Conservation (phyloP, 441 rosid genomes). For the Euphorbia schlechtendalii region DNA sequence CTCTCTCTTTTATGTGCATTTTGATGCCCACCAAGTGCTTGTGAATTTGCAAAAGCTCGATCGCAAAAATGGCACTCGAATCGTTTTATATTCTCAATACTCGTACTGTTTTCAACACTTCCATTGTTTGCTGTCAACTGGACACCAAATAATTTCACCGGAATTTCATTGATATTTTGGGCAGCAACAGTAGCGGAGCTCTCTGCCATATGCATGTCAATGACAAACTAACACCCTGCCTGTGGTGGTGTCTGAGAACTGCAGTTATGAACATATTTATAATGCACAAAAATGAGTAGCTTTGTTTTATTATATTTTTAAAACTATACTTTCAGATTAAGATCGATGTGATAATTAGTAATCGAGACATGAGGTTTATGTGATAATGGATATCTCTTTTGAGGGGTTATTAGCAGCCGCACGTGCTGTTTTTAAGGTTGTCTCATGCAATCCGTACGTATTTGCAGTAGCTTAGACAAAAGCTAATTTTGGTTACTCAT, state of each 20-base stretch:
- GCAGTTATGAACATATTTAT: background rate
- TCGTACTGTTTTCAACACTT: background rate
- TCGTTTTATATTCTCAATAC: conserved; percentile 22
- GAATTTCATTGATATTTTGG: conserved; percentile 20
- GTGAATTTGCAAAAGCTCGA: conserved; percentile 47
- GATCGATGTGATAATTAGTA: no score
- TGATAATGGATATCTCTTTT: no score
- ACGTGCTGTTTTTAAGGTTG: no score
- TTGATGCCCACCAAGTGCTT: conserved; percentile 64
- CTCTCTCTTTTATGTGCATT: conserved; percentile 62
- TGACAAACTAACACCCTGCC: background rate
- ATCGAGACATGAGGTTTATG: no score
- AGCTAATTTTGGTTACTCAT: no score
- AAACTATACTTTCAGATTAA: no score
- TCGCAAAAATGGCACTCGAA: conserved; percentile 56
- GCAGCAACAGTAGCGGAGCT: conserved; percentile 14
- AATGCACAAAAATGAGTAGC: background rate
- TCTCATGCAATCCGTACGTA: no score
- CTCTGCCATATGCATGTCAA: conserved; percentile 19
- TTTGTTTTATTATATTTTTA: no score
- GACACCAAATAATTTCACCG: conserved; percentile 44
- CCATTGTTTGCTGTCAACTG: conserved; percentile 23
- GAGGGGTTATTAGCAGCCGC: no score
- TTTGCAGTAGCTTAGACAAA: no score
- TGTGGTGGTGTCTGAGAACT: background rate